These are phyloP conservation scores for Tricholoma saponaceum DNA, from an alignment of 768 basidiomycete species.

Conservation along the genomic window DNA sequence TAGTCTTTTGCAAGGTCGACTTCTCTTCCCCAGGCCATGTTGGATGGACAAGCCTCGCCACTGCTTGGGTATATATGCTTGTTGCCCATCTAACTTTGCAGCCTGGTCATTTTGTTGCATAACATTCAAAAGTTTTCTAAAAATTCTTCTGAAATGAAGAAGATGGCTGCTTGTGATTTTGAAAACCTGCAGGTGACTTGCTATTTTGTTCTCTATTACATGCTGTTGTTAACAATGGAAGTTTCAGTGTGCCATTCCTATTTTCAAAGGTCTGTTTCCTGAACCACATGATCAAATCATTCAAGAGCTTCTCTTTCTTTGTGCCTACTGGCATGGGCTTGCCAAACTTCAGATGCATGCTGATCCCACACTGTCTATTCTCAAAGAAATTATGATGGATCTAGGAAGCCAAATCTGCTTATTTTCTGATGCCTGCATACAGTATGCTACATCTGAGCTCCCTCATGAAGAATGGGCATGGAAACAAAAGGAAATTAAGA, in stretches of 20 bases:
- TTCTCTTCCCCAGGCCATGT: too few relatives aligned
- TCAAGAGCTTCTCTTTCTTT: too few relatives aligned
- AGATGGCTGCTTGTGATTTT: too few relatives aligned
- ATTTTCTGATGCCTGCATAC: constrained; percentile 14
- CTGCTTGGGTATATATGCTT: too few relatives aligned
- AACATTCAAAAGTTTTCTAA: constrained; percentile 19
- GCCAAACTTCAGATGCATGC: constrained; percentile 11
- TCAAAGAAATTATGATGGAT: constrained; percentile 12
- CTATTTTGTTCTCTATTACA: background rate
- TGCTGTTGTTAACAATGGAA: background rate
- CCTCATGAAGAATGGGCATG: background rate
- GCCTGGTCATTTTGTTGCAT: too few relatives aligned
- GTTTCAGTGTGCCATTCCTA: constrained; percentile 7
- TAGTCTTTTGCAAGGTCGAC: too few relatives aligned
- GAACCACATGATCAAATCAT: too few relatives aligned
- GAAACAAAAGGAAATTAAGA: background rate
- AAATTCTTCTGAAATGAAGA: constrained; percentile 19
- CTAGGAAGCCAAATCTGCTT: constrained; percentile 19
- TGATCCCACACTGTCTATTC: constrained; percentile 1
- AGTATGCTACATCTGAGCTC: background rate
- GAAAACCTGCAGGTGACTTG: constrained; percentile 27
- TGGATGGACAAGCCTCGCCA: too few relatives aligned
- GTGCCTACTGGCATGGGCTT: too few relatives aligned
- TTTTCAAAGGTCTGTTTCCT: constrained; percentile 8
- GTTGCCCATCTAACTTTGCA: too few relatives aligned